Conservation (phyloP, 2,329 filamentous ascomycete genomes). For the Colletotrichum sp. region DNA sequence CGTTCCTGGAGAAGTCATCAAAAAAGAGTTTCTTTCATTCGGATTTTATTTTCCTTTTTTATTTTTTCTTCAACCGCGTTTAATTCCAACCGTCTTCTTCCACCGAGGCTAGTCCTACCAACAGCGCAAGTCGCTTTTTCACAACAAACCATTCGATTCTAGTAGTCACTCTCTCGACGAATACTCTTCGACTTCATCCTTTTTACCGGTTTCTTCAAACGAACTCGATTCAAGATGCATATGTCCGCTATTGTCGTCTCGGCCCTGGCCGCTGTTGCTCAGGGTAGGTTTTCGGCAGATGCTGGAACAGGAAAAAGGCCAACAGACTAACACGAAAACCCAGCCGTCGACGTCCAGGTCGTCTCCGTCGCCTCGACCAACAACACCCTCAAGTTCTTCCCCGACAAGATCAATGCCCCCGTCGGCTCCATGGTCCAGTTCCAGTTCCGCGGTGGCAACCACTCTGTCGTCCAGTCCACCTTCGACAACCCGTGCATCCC, state of each 20-base stretch:
- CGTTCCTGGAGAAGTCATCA: conserved; percentile 9
- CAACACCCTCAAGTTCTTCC: conserved; percentile 65
- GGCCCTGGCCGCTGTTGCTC: conserved; percentile 51
- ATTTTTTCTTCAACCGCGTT: conserved; percentile 26
- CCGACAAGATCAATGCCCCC: conserved; percentile 67
- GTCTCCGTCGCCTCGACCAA: conserved; percentile 67
- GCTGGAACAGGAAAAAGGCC: neutral
- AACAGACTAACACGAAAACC: conserved; percentile 2
- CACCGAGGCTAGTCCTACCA: conserved; percentile 54
- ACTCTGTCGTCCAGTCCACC: conserved; percentile 79
- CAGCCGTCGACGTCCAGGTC: conserved; percentile 58
- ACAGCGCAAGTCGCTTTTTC: conserved; percentile 51
- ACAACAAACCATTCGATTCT: neutral
- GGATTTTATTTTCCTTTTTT: conserved; percentile 22
- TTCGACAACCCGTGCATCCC: conserved; percentile 75
- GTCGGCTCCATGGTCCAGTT: conserved; percentile 70
- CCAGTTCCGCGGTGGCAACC: conserved; percentile 72
- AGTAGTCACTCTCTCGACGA: conserved; percentile 28
- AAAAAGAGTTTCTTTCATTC: neutral
- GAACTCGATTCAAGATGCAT: conserved; percentile 51
- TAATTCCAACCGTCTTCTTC: conserved; percentile 27
- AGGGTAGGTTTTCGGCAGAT: conserved; percentile 38
- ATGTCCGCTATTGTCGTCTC: conserved; percentile 52
- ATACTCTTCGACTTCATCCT: neutral
- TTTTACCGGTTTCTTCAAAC: conserved; percentile 25